A percentile compares a stretch with the other conserved stretches of the same genome.
Evolutionary conservation across 1,284 basidiomycete genomes (phyloP).

Genomic region (Ganoderma sp.): DNA sequence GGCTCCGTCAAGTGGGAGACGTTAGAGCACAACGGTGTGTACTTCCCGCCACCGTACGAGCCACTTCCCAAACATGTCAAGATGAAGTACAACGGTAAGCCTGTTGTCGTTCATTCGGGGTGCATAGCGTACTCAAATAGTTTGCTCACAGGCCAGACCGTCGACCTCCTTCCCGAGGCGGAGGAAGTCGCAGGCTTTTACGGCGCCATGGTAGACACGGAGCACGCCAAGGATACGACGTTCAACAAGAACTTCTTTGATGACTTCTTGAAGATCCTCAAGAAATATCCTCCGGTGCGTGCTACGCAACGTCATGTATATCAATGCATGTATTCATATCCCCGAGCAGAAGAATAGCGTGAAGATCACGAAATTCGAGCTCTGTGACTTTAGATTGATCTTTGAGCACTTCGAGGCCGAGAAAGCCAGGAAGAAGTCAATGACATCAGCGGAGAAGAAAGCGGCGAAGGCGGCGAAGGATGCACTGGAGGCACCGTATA

Average conservation of each 20-base stretch:
- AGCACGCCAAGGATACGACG: constrained; percentile 87
- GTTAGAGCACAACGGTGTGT: constrained; percentile 91
- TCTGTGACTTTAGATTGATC: constrained; percentile 96
- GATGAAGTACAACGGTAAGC: constrained; percentile 94
- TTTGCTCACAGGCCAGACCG: constrained; percentile 64
- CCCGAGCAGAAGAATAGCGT: constrained; percentile 65
- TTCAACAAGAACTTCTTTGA: constrained; percentile 98
- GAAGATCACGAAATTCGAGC: constrained; percentile 79
- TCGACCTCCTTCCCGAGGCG: constrained; percentile 83
- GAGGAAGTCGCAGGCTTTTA: constrained; percentile 99
- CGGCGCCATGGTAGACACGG: constrained; percentile 90
- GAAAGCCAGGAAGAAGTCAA: constrained; percentile 90
- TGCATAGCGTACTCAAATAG: neutral
- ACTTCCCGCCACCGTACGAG: constrained; percentile 95
- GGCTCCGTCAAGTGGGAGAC: constrained; percentile 90
- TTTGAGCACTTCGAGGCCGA: constrained; percentile 92
- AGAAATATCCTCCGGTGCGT: constrained; percentile 87
- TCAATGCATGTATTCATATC: constrained; percentile 16
- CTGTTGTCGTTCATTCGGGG: neutral
- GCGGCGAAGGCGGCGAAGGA: constrained; percentile 86
- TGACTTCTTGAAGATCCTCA: constrained; percentile 84
- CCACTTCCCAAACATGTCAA: constrained; percentile 85
- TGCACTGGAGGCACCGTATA: constrained; percentile 84
- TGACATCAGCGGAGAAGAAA: constrained; percentile 90
- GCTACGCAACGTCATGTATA: neutral